Evolutionary conservation across 768 basidiomycete genomes (phyloP).

Genomic region (Phlebiopsis gigantea): DNA sequence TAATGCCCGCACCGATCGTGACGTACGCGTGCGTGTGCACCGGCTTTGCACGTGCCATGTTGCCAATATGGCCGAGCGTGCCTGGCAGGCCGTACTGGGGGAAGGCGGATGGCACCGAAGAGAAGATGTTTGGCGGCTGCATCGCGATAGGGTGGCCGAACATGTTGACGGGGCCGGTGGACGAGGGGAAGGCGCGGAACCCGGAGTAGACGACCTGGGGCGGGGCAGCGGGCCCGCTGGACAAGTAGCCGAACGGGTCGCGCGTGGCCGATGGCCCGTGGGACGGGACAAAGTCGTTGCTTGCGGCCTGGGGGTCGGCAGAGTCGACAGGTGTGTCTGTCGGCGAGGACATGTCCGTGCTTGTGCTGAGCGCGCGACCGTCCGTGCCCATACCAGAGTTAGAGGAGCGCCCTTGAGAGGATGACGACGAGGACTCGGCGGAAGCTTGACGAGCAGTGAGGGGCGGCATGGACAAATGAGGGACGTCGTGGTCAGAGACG

Average conservation of each 20-base stretch:
- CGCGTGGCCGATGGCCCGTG: constrained; percentile 4
- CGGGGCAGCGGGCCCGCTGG: background rate
- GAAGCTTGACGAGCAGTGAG: constrained; percentile 18
- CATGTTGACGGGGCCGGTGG: background rate
- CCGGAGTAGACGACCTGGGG: constrained; percentile 1
- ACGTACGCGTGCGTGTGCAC: constrained; percentile 72
- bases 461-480: constrained; percentile 7
- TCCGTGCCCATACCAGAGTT: background rate
- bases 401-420: background rate
- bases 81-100: constrained; percentile 6
- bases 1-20: constrained; percentile 82
- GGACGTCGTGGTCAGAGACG: background rate
- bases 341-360: constrained; percentile 10
- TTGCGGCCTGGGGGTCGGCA: background rate
- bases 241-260: constrained; percentile 24
- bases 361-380: constrained; percentile 4
- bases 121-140: background rate
- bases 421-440: constrained; percentile 8
- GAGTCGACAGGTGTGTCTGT: constrained; percentile 9
- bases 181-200: background rate
- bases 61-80: constrained; percentile 19
- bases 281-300: constrained; percentile 29
- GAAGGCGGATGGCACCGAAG: background rate
- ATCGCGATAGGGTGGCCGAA: background rate
- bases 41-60: constrained; percentile 42